Base-by-base conservation (phyloP, 495 filamentous ascomycete genomes). In the Aspergillus sclerotioniger region DNA sequence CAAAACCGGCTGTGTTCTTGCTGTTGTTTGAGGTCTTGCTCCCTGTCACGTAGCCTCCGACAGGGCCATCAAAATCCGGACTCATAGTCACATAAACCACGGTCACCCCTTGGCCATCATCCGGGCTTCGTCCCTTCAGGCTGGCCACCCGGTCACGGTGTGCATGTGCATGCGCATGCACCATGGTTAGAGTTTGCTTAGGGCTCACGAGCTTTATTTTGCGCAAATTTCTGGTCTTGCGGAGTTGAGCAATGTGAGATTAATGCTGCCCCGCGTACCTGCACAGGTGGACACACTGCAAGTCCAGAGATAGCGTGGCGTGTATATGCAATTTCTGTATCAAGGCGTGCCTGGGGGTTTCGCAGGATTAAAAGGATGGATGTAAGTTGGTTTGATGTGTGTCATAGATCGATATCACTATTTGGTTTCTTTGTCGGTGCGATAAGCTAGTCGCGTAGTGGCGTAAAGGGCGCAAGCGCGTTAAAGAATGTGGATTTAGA, bases 11-110 rank as follows among this genome's bases (percentile, higher is more conserved):
- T 17, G 28, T 53, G 35, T 53, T 64, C 39, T 56, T 46, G 44
- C 46, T 51, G 8, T 37, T 56, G 33, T 64, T 10, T n/a, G 47
- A 32, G 3, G 65, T 51, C 16, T 70, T 50, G 12, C 60, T 49
- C 47, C 54, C 31, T 56, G 85, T 87, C 45, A 76, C 69, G 57
- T 80, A 85, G 41, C 84, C 84, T 45, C 67, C 84, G 45, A 84
- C 69, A 1, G 78, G 72, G 13, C 84, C 84, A 32, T 74, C 69
- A 50, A 86, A 87, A 19, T 82, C 85, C 31, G 76, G 63, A 6
- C 73, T 54, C 44, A 81, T 72, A 9, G 86, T 87, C 51, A 80
- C 67, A 65, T 84, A 84, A 12, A 87, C 79, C 33, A 80, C 75
- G 19, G 49, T 35, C 16, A 73, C 71, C 3, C 50, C 56, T 12